Conservation (phyloP, 495 filamentous ascomycete species). For the Alectoria sarmentosa region DNA sequence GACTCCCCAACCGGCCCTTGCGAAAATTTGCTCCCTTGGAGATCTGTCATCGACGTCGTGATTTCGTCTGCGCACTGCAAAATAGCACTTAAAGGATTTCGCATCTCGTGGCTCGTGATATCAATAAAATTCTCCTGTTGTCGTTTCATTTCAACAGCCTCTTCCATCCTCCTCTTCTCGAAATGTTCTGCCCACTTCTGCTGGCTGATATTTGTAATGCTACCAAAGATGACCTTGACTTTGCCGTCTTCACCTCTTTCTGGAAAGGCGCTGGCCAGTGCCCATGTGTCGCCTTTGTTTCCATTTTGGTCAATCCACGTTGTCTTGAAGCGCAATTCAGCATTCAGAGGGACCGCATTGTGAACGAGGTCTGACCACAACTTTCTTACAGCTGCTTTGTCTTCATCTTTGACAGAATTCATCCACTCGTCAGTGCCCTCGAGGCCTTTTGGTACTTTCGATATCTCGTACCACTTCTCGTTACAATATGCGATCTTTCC, state of each 20-base stretch:
- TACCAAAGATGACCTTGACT: conserved; percentile 64
- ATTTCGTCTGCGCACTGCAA: conserved; percentile 80
- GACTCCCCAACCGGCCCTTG: conserved; percentile 15
- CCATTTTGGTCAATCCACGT: conserved; percentile 51
- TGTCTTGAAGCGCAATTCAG: conserved; percentile 63
- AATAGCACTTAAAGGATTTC: conserved; percentile 76
- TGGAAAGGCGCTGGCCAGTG: conserved; percentile 62
- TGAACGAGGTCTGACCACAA: conserved; percentile 53
- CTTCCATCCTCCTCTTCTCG: conserved; percentile 55
- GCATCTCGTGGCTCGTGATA: conserved; percentile 82
- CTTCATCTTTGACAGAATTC: conserved; percentile 55
- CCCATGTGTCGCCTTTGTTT: conserved; percentile 59
- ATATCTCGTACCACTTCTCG: conserved; percentile 65
- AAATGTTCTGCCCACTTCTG: conserved; percentile 41
- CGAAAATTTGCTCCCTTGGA: conserved; percentile 26
- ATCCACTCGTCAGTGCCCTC: conserved; percentile 55
- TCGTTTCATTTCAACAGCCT: conserved; percentile 57
- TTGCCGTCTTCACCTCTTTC: conserved; percentile 49
- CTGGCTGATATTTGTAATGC: conserved; percentile 42
- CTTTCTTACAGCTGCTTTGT: conserved; percentile 43
- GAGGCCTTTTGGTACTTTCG: conserved; percentile 45
- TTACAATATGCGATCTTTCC: conserved; percentile 65
- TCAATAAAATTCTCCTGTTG: conserved; percentile 83
- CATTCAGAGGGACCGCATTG: conserved; percentile 47
- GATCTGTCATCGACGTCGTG: conserved; percentile 42